These are phyloP conservation scores for Russula brevipes DNA, from an alignment of 768 basidiomycete genomes.

Conservation along the genomic window DNA sequence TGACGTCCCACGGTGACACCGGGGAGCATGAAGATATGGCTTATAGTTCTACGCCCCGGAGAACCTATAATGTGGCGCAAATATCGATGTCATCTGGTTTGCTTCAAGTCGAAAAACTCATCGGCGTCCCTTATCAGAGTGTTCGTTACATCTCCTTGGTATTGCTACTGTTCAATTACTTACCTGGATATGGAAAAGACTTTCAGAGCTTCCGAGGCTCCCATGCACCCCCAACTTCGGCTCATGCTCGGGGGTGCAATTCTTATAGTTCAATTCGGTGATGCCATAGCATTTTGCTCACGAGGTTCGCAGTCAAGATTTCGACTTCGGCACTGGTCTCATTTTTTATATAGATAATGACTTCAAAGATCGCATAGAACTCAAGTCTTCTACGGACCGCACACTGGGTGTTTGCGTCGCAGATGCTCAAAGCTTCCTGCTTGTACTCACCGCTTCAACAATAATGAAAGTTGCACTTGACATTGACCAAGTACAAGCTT, in stretches of 20 bases:
- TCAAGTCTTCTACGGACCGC: slow-evolving; percentile 61
- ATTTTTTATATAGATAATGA: slow-evolving; percentile 48
- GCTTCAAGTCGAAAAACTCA: slow-evolving; percentile 47
- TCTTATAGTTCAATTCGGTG: slow-evolving; percentile 65
- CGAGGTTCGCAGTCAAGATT: slow-evolving; percentile 40
- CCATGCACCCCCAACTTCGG: slow-evolving; percentile 65
- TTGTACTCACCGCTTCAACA: slow-evolving; percentile 60
- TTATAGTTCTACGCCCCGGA: slow-evolving; percentile 42
- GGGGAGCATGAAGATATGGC: slow-evolving; percentile 45
- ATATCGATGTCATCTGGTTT: slow-evolving; percentile 40
- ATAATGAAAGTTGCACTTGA: slow-evolving; percentile 66
- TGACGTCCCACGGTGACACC: slow-evolving; percentile 61
- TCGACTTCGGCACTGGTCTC: neutral
- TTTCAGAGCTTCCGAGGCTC: slow-evolving; percentile 53
- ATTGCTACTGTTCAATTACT: neutral
- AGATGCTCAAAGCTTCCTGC: slow-evolving; percentile 43
- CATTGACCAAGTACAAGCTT: slow-evolving; percentile 52
- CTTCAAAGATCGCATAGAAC: slow-evolving; percentile 65
- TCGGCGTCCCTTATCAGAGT: slow-evolving; percentile 68
- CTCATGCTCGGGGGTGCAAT: slow-evolving; percentile 55
- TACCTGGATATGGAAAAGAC: slow-evolving; percentile 39
- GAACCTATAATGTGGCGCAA: slow-evolving; percentile 60
- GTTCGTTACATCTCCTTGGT: slow-evolving; percentile 39
- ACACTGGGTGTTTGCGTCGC: slow-evolving; percentile 66
- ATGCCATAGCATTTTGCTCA: slow-evolving; percentile 68